Conservation (phyloP, 148 eudicot genomes). For the Fagopyrum homotropicum region DNA sequence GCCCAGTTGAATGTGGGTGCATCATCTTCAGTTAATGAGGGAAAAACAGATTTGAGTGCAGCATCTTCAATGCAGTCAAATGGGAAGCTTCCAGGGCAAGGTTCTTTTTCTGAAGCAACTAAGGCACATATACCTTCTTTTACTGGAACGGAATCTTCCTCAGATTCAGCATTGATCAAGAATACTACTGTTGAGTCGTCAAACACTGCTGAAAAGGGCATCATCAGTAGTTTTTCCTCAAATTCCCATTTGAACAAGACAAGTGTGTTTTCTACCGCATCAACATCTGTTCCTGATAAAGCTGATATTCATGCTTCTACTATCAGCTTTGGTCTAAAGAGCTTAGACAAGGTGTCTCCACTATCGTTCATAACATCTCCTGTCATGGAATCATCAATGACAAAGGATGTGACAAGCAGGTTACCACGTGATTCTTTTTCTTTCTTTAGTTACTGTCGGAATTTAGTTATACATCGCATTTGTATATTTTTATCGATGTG, state of each 20-base stretch:
- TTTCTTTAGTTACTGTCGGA: neutral
- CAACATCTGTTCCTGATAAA: constrained; percentile 21
- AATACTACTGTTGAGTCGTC: constrained; percentile 17
- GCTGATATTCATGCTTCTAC: constrained; percentile 18
- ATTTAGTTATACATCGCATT: neutral
- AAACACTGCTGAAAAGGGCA: constrained; percentile 21
- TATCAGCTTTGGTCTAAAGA: constrained; percentile 23
- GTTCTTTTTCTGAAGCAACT: constrained; percentile 12
- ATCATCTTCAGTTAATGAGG: constrained; percentile 24
- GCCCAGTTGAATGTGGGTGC: constrained; percentile 30
- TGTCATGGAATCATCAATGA: neutral
- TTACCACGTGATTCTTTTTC: constrained; percentile 14
- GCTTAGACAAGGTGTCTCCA: constrained; percentile 26
- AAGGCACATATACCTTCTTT: constrained; percentile 15
- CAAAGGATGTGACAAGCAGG: constrained; percentile 34
- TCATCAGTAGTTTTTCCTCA: constrained; percentile 15
- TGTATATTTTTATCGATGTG: neutral
- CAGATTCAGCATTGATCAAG: constrained; percentile 11
- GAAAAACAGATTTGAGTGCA: constrained; percentile 18
- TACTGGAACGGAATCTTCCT: constrained; percentile 18
- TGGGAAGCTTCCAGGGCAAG: constrained; percentile 13
- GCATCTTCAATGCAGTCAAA: constrained; percentile 19
- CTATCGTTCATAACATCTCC: constrained; percentile 22
- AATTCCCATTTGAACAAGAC: constrained; percentile 17
- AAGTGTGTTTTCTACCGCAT: constrained; percentile 4